phyloP scores from a whole-genome alignment of 2,329 filamentous ascomycete species.

The Xylariaceae sp. region DNA sequence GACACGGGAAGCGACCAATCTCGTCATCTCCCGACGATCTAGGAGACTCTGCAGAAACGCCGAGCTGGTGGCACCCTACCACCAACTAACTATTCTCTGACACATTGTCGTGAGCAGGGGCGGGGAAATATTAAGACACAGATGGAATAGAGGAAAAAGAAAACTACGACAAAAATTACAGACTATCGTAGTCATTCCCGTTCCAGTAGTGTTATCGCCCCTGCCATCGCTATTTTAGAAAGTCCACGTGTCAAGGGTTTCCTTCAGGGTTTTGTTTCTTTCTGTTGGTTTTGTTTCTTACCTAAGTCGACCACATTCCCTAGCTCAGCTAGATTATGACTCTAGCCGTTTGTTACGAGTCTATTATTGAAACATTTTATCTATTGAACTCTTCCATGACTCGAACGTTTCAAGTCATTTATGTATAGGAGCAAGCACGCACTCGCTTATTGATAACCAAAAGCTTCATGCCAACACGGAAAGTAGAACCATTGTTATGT shows the following conservation, averaged over 20 bases:
- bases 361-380: too few species aligned
- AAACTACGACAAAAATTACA: conserved; percentile 4
- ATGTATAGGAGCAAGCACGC: too few species aligned
- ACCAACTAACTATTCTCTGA: too few species aligned
- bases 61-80: conserved; percentile 30
- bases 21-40: conserved; percentile 32
- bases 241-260: conserved; percentile 27
- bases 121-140: conserved; percentile 1
- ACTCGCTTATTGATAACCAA: too few species aligned
- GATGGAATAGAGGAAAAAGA: conserved; percentile 19
- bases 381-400: too few species aligned
- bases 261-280: neutral
- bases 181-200: conserved; percentile 19
- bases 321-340: too few species aligned
- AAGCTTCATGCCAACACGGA: too few species aligned
- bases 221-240: conserved; percentile 23
- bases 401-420: too few species aligned
- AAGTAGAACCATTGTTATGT: too few species aligned
- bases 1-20: conserved; percentile 22
- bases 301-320: too few species aligned
- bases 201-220: conserved; percentile 19
- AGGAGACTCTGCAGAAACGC: conserved; percentile 27
- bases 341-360: too few species aligned
- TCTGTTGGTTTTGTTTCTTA: neutral
- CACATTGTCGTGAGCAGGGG: conserved; percentile 18